These are phyloP conservation scores for Vaccinium myrtillus DNA, from an alignment of 148 eudicot species.

Conservation along the genomic window DNA sequence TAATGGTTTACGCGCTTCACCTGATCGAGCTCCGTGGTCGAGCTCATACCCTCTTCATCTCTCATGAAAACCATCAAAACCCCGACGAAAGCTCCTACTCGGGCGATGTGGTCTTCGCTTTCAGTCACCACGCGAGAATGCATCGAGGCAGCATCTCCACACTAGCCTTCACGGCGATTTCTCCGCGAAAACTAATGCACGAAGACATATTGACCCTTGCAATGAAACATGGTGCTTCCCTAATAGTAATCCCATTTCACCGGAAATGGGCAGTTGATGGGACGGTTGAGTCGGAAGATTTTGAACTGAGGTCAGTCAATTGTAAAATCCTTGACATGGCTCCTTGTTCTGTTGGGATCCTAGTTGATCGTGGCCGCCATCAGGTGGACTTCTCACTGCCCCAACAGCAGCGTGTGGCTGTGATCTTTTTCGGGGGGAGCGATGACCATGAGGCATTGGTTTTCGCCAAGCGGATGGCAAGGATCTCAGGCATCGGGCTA, in stretches of 20 bases:
- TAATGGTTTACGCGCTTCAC: constrained; percentile 33
- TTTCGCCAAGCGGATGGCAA: constrained; percentile 30
- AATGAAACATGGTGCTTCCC: constrained; percentile 28
- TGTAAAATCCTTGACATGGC: constrained; percentile 27
- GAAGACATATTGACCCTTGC: constrained; percentile 41
- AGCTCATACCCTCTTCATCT: constrained; percentile 33
- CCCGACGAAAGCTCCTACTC: constrained; percentile 20
- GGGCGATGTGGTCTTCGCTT: constrained; percentile 26
- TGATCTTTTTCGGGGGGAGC: constrained; percentile 35
- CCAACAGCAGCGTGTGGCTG: constrained; percentile 15
- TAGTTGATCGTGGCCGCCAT: constrained; percentile 31
- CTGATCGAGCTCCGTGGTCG: constrained; percentile 35
- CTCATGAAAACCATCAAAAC: constrained; percentile 36
- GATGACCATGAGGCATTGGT: constrained; percentile 41
- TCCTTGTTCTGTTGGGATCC: constrained; percentile 40
- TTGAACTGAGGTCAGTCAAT: constrained; percentile 27
- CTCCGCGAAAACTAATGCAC: constrained; percentile 37
- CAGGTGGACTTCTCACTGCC: neutral
- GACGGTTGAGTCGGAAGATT: constrained; percentile 19
- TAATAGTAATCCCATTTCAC: constrained; percentile 40
- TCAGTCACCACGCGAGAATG: constrained; percentile 15
- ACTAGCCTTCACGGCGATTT: constrained; percentile 29
- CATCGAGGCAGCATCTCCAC: constrained; percentile 19
- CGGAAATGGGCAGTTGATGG: constrained; percentile 37
- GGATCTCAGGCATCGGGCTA: constrained; percentile 8